phyloP scores from a whole-genome alignment of 2,329 filamentous ascomycete species.

The Dactylonectria macrodidyma region DNA sequence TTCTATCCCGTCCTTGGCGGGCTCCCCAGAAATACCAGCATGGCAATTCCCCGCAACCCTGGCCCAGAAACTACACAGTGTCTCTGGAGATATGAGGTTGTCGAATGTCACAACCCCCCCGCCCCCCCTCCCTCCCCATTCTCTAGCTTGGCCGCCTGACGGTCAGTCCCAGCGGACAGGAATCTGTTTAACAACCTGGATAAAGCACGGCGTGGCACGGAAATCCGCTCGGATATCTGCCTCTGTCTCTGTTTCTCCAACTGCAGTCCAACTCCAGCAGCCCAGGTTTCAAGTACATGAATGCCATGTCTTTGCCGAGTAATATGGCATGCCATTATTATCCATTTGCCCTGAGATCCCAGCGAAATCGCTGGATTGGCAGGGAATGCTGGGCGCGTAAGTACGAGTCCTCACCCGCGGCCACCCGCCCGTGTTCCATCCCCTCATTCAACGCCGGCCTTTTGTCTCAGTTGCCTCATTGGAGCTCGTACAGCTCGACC shows the following conservation, averaged over 20 bases:
- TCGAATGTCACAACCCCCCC: background rate
- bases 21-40: background rate
- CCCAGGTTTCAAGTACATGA: constrained; percentile 20
- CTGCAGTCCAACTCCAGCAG: constrained; percentile 5
- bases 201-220: constrained; percentile 13
- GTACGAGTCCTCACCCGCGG: background rate
- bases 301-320: background rate
- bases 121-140: constrained; percentile 15
- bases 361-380: constrained; percentile 5
- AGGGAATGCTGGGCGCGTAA: constrained; percentile 7
- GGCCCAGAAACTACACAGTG: constrained; percentile 11
- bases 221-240: constrained; percentile 18
- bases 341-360: constrained; percentile 6
- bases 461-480: constrained; percentile 26
- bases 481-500: constrained; percentile 12
- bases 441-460: constrained; percentile 21
- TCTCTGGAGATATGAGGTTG: background rate
- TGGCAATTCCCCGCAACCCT: constrained; percentile 14
- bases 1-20: background rate
- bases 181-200: background rate
- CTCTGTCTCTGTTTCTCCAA: constrained; percentile 7
- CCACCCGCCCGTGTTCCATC: constrained; percentile 17
- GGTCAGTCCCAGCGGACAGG: background rate
- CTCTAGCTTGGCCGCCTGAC: constrained; percentile 15
- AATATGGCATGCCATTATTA: background rate